These are phyloP conservation scores for Claviceps sp. DNA, from an alignment of 2,329 filamentous ascomycete genomes.

Conservation along the genomic window DNA sequence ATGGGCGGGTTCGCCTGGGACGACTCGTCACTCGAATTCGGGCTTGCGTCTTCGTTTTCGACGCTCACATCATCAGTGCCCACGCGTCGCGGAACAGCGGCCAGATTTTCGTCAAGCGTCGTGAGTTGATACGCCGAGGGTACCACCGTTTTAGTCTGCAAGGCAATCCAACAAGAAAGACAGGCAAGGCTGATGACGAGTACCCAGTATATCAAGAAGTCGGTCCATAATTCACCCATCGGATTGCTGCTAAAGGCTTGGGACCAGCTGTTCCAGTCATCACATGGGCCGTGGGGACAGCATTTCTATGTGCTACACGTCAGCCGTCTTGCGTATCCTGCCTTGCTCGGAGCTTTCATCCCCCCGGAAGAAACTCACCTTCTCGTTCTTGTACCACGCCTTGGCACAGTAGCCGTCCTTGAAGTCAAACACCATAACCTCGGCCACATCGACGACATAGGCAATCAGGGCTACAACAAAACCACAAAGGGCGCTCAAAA, in stretches of 20 bases:
- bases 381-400: slow-evolving; percentile 62
- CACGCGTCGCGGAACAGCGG: slow-evolving; percentile 35
- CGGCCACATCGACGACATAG: slow-evolving; percentile 79
- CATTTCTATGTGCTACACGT: slow-evolving; percentile 26
- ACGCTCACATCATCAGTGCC: slow-evolving; percentile 30
- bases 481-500: slow-evolving; percentile 81
- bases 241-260: slow-evolving; percentile 31
- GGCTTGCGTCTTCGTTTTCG: slow-evolving; percentile 32
- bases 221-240: slow-evolving; percentile 46
- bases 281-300: slow-evolving; percentile 42
- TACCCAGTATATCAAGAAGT: slow-evolving; percentile 63
- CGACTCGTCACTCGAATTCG: slow-evolving; percentile 24
- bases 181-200: slow-evolving; percentile 58
- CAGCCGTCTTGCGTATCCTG: background rate
- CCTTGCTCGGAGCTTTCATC: background rate
- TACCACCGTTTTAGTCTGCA: slow-evolving; percentile 87
- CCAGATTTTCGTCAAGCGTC: slow-evolving; percentile 87
- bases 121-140: slow-evolving; percentile 77
- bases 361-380: slow-evolving; percentile 24
- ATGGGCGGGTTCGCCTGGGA: slow-evolving; percentile 46
- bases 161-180: slow-evolving; percentile 63
- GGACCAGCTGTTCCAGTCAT: slow-evolving; percentile 44
- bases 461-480: slow-evolving; percentile 73
- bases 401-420: slow-evolving; percentile 75
- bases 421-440: slow-evolving; percentile 74